Base-by-base conservation (phyloP, 2,329 filamentous ascomycete genomes). In the Talaromyces sp. region DNA sequence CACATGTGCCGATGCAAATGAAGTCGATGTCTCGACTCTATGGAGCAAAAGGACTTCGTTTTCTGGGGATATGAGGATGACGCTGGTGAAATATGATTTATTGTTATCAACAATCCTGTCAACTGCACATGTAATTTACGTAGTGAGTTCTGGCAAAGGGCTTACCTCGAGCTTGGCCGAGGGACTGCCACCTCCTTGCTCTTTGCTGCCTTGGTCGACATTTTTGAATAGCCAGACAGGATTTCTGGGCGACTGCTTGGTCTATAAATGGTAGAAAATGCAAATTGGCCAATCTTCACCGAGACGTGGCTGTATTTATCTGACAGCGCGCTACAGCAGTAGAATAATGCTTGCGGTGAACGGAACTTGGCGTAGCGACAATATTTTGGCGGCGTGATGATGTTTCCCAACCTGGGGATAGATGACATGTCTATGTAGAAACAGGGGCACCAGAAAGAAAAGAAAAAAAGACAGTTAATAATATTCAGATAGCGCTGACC, bases 1-100 rank as follows among this genome's bases (percentile, higher is more conserved):
- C 64, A 99, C 95, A 72, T 98, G 92, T 0, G 94, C 95, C 0
- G 91, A 94, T 4, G 94, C 86, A 71, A 97, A 98, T 2, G 92
- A 89, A 1, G 85, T 87, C 0, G 91, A 95, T 1, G 89, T 92
- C 66, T 88, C 84, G 2, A 96, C 91, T 65, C 95, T 88, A 74
- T 92, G 92, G 8, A 98, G 86, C 18, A 98, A 86, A 0, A 99
- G 84, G 54, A 98, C 86, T 73, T 96, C 87, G 74, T 98, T 97
- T 57, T 84, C 82, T 0, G 92, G 89, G 0, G 95, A 97, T 55
- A 99, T 81, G 14, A 98, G 83, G 36, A 98, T 80, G 54, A 98
- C 87, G 67, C 91, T 96, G 14, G 40, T 44, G 10, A 9, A 53
- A 7, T 57, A n/a, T 28, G 23, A 23, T 23, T 23, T n/a, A 40